phyloP scores from a whole-genome alignment of 441 rosid genomes.

The Lagerstroemia fauriei region DNA sequence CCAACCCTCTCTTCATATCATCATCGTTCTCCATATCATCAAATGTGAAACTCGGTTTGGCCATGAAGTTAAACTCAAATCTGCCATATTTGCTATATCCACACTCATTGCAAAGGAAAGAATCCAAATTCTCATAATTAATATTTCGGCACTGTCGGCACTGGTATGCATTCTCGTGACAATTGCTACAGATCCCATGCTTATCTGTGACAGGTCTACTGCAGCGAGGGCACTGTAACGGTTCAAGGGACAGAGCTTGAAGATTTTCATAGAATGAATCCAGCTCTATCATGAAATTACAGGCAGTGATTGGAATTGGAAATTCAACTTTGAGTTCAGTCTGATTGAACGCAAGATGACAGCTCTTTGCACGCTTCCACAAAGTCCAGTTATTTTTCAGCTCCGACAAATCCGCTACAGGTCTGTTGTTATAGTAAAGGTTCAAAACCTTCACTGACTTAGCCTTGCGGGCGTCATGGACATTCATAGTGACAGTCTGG shows the following conservation, averaged over 20 bases:
- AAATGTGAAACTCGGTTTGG: conserved; percentile 96
- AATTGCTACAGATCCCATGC: conserved; percentile 97
- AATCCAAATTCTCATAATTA: conserved; percentile 96
- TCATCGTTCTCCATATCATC: conserved; percentile 99
- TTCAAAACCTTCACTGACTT: conserved; percentile 98
- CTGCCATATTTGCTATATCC: conserved; percentile 99
- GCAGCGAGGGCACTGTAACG: conserved; percentile 99
- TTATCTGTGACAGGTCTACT: conserved; percentile 97
- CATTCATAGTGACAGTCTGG: conserved; percentile 98
- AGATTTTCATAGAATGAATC: conserved; percentile 99
- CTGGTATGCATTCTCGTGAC: conserved; percentile 99
- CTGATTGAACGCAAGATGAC: conserved; percentile 97
- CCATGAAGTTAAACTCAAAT: conserved; percentile 99
- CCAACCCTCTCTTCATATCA: conserved; percentile 98
- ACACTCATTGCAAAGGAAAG: conserved; percentile 99
- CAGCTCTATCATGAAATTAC: conserved; percentile 99
- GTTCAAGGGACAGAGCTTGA: conserved; percentile 98
- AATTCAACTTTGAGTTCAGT: conserved; percentile 98
- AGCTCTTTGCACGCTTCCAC: conserved; percentile 99
- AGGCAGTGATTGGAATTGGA: conserved; percentile 98
- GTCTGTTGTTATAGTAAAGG: conserved; percentile 95
- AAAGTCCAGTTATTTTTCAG: conserved; percentile 97
- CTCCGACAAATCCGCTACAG: conserved; percentile 96
- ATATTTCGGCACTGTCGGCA: conserved; percentile 99
- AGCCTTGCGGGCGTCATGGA: conserved; percentile 98